Conservation (phyloP, 768 basidiomycete species). For the Kwoniella bestiolae region DNA sequence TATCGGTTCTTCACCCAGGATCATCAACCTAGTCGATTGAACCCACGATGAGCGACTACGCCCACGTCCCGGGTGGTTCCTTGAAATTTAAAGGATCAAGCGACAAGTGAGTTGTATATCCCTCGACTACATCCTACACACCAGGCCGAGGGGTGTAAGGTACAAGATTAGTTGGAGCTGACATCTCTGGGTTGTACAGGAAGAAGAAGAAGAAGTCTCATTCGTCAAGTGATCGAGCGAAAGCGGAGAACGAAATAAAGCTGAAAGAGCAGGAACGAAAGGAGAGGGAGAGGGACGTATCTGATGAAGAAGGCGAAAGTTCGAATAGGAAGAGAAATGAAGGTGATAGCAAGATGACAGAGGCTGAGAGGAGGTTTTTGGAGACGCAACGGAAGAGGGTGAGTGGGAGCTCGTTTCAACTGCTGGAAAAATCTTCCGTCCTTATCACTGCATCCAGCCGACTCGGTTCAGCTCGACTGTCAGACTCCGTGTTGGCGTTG, state of each 20-base stretch:
- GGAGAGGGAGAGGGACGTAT: not conserved
- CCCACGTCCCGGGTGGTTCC: constrained; percentile 52
- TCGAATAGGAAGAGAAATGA: not conserved
- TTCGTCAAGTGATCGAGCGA: constrained; percentile 39
- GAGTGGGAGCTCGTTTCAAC: constrained; percentile 27
- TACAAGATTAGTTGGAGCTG: too few relatives aligned
- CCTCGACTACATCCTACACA: too few relatives aligned
- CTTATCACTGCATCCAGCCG: not conserved
- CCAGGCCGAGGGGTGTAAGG: too few relatives aligned
- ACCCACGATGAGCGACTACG: constrained; percentile 52
- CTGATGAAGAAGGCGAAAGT: not conserved
- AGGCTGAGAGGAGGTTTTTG: constrained; percentile 54
- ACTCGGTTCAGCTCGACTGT: not conserved
- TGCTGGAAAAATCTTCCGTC: not conserved
- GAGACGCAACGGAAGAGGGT: constrained; percentile 54
- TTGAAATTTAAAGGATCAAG: constrained; percentile 56
- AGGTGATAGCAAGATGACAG: constrained; percentile 46
- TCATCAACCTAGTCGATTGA: too few relatives aligned
- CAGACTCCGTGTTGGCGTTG: too few relatives aligned
- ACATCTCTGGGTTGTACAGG: constrained; percentile 21
- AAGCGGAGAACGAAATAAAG: constrained; percentile 33
- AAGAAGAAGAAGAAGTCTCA: constrained; percentile 57
- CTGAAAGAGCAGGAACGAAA: constrained; percentile 12
- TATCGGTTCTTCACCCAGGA: too few relatives aligned
- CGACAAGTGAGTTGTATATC: constrained; percentile 52